Percentiles rank a stretch among this genome's conserved stretches.
These are phyloP conservation scores for Tulasnella calospora DNA, from an alignment of 768 basidiomycete genomes.

Conservation along the genomic window DNA sequence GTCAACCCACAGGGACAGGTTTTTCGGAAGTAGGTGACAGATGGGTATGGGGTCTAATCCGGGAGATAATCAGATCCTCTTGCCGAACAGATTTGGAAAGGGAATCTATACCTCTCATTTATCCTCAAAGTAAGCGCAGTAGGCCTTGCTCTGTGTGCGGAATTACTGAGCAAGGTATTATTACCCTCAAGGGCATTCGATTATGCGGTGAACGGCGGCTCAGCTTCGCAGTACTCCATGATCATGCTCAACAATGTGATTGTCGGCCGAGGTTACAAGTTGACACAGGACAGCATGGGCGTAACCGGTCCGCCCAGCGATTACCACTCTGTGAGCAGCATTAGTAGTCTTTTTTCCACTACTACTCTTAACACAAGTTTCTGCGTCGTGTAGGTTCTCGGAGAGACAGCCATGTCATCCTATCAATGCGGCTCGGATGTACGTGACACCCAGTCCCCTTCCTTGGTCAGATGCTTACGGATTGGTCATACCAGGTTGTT, in stretches of 20 bases:
- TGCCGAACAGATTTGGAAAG: not conserved
- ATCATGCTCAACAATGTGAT: constrained; percentile 9
- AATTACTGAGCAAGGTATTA: not conserved
- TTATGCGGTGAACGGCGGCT: not conserved
- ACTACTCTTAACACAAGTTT: not conserved
- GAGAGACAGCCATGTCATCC: not conserved
- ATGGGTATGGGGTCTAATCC: not conserved
- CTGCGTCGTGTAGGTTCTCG: constrained; percentile 2
- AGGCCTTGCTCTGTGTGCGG: too few species aligned
- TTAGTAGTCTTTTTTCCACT: not conserved
- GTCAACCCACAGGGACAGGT: not conserved
- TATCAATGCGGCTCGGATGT: too few species aligned
- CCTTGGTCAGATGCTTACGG: not conserved
- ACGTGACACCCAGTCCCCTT: not conserved
- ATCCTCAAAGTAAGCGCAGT: constrained; percentile 16
- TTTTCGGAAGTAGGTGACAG: not conserved
- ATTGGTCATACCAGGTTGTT: not conserved
- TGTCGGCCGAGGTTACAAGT: not conserved
- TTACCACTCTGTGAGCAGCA: constrained; percentile 11
- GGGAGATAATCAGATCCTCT: not conserved
- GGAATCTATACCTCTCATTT: not conserved
- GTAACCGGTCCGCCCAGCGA: not conserved
- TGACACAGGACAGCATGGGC: not conserved
- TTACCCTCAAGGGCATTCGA: not conserved
- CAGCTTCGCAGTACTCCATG: not conserved